These are phyloP conservation scores for Fusarium duplospermum DNA, from an alignment of 2,329 filamentous ascomycete species.

Conservation along the genomic window DNA sequence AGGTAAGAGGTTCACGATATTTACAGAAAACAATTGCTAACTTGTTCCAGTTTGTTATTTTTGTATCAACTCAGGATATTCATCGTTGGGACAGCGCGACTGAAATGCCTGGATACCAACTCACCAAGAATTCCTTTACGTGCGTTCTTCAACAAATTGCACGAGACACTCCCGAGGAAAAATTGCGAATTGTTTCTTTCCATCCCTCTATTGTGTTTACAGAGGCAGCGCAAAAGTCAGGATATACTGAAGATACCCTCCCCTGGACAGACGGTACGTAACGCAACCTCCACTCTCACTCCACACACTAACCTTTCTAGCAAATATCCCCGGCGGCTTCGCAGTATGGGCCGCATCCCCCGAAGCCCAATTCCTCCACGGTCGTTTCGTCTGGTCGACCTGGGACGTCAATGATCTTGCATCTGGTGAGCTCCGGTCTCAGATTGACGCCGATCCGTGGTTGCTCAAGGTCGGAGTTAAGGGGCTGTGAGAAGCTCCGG, in stretches of 20 bases:
- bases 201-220: slow-evolving; percentile 55
- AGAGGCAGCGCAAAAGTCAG: slow-evolving; percentile 37
- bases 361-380: slow-evolving; percentile 59
- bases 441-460: slow-evolving; percentile 31
- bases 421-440: slow-evolving; percentile 5
- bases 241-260: slow-evolving; percentile 37
- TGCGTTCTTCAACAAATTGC: slow-evolving; percentile 52
- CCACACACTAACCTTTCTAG: slow-evolving; percentile 24
- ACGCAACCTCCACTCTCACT: fast-evolving
- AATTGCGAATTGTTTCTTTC: slow-evolving; percentile 54
- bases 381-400: slow-evolving; percentile 60
- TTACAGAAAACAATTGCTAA: background rate
- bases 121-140: slow-evolving; percentile 53
- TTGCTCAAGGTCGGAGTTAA: slow-evolving; percentile 41
- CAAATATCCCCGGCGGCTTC: slow-evolving; percentile 55
- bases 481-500: slow-evolving; percentile 15
- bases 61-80: slow-evolving; percentile 32
- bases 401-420: slow-evolving; percentile 63
- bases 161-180: slow-evolving; percentile 43
- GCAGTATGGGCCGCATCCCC: slow-evolving; percentile 55
- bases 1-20: background rate
- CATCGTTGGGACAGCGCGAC: slow-evolving; percentile 43
- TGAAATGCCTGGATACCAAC: slow-evolving; percentile 46
- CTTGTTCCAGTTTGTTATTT: slow-evolving; percentile 15
- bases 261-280: slow-evolving; percentile 36